Evolutionary conservation across 495 filamentous ascomycete genomes (phyloP), one percentile per base, ranked within the genome.

Genomic region (Penicillium subrubescens): DNA sequence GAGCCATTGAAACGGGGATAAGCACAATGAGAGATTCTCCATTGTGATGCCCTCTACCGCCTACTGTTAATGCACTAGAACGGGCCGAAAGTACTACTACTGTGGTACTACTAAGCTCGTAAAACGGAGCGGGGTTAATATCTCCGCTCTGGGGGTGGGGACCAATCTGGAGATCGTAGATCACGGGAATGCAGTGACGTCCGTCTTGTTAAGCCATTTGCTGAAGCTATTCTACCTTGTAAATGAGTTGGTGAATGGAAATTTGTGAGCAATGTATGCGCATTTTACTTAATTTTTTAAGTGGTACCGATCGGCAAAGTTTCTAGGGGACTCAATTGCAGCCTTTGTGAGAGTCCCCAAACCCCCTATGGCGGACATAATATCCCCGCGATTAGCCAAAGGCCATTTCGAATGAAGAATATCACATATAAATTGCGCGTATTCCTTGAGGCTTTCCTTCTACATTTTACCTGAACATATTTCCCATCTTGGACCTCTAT

Each of bases 91-190:
- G 5, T 41, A 17, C 37, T 12, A 12, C 3, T 41, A 17, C 37
- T 12, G 31, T 6, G 8, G 31, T 37, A 37, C 1, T 37, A 37
- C 1, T 12, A 17, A 5, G 37, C 12, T 12, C 37, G 5, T 41
- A n/a, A 3, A 19, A 17, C 39, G 54, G 35, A 50, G 52, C 63
- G 63, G 63, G 50, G 63, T 57, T 66, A 66, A 27, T 66, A 76
- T 60, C 17, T 60, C 58, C 58, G 58, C 58, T 51, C 17, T 19
- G 5, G 19, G 8, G 12, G 17, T 19, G 21, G 29, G 25, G 19
- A 8, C 25, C n/a, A 12, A 5, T 33, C 27, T 53, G 8, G 31
- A 29, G 12, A 33, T 33, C n/a, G 50, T 1, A 53, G 43, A 23
- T 46, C 19, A 4, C 25, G 4, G 4, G 14, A 11, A 23, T 11